Percentiles rank a stretch among this genome's conserved stretches.
These are phyloP conservation scores for Dipteronia dyeriana DNA, from an alignment of 345 rosid species.

Conservation along the genomic window DNA sequence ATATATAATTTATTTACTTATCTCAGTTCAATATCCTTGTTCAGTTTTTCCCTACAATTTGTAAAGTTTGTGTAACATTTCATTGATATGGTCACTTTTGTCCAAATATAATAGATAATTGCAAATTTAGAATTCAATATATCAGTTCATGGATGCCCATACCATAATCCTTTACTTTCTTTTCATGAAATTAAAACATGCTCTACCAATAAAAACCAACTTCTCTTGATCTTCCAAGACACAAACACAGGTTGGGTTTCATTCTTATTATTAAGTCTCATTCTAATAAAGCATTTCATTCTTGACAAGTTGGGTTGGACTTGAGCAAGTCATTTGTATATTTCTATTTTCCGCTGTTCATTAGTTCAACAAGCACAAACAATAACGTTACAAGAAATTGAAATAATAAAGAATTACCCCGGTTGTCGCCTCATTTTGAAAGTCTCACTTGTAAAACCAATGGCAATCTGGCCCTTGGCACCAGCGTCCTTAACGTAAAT, in stretches of 20 bases:
- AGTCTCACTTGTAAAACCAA: constrained; percentile 76
- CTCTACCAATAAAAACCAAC: too few relatives aligned
- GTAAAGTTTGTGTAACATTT: too few relatives aligned
- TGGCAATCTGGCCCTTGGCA: constrained; percentile 68
- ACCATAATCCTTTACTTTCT: neutral
- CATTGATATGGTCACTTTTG: too few relatives aligned
- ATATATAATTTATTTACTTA: too few relatives aligned
- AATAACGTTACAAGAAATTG: neutral
- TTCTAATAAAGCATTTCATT: neutral
- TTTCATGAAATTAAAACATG: too few relatives aligned
- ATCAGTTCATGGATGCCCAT: neutral
- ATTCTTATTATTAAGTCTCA: neutral
- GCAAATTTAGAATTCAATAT: neutral
- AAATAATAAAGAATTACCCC: constrained; percentile 44
- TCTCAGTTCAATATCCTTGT: too few relatives aligned
- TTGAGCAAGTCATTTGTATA: neutral
- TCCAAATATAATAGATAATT: too few relatives aligned
- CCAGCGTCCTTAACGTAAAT: constrained; percentile 79
- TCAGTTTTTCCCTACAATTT: too few relatives aligned
- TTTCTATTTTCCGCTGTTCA: neutral
- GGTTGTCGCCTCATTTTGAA: constrained; percentile 95
- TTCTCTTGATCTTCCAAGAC: neutral
- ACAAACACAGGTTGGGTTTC: too few relatives aligned
- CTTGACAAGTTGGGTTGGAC: neutral
- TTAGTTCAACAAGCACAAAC: neutral